A percentile compares a stretch with the other conserved stretches of the same genome.
Evolutionary conservation across 345 rosid species (phyloP).

Genomic region (Linum trigynum): DNA sequence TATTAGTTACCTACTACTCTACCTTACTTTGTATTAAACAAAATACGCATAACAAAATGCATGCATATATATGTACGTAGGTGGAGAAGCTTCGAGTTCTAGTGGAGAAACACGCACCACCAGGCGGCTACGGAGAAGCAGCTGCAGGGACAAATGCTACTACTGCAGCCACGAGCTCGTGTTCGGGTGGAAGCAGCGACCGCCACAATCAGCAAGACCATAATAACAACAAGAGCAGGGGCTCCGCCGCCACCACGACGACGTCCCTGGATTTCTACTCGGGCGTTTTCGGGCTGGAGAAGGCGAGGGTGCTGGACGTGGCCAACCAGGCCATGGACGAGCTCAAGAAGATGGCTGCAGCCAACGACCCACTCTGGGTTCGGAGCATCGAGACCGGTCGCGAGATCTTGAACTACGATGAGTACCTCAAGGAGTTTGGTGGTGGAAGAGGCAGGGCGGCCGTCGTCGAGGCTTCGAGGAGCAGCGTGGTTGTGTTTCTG

Average conservation of each 20-base stretch:
- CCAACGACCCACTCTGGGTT: slow-evolving; percentile 73
- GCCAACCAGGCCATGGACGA: slow-evolving; percentile 76
- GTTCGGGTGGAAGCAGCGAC: slow-evolving; percentile 36
- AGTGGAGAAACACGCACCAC: slow-evolving; percentile 42
- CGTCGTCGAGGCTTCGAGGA: slow-evolving; percentile 87
- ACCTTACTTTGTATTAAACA: no score
- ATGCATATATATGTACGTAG: slow-evolving; percentile 29
- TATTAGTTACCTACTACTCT: no score
- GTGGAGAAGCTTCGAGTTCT: slow-evolving; percentile 66
- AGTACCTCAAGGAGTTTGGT: slow-evolving; percentile 66
- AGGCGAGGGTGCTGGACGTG: slow-evolving; percentile 58
- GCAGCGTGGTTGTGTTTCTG: slow-evolving; percentile 58
- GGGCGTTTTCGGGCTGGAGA: slow-evolving; percentile 71
- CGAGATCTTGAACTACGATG: slow-evolving; percentile 90
- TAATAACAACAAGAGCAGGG: slow-evolving; percentile 38
- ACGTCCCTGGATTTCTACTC: slow-evolving; percentile 61
- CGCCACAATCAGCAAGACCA: background rate
- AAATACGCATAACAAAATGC: no score
- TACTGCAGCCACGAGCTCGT: slow-evolving; percentile 36
- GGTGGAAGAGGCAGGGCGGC: slow-evolving; percentile 39
- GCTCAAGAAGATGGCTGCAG: slow-evolving; percentile 70
- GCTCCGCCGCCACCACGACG: slow-evolving; percentile 10
- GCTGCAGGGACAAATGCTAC: no score
- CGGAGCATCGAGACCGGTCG: slow-evolving; percentile 87
- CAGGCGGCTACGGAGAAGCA: background rate